phyloP scores from a whole-genome alignment of 1,284 basidiomycete genomes.

The Gymnopus androsaceus region DNA sequence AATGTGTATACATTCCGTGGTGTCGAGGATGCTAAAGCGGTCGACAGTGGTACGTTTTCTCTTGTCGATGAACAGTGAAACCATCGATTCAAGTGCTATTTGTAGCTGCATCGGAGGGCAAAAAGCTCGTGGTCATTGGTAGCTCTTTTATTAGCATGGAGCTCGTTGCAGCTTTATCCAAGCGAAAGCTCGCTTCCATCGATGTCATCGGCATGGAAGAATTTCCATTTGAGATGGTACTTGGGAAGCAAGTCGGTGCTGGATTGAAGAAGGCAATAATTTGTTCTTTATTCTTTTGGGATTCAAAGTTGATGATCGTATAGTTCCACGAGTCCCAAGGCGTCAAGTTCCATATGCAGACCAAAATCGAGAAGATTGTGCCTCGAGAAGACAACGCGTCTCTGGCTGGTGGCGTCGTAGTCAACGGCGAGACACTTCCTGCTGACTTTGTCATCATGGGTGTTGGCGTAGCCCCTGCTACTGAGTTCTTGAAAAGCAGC shows the following conservation, averaged over 20 bases:
- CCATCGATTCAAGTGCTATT: neutral
- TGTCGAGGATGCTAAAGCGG: slow-evolving; percentile 64
- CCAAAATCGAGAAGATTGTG: slow-evolving; percentile 75
- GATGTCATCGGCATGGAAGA: slow-evolving; percentile 87
- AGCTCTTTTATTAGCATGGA: slow-evolving; percentile 96
- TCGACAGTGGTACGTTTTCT: slow-evolving; percentile 62
- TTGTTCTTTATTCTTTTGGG: neutral
- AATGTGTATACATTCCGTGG: slow-evolving; percentile 79
- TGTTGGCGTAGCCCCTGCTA: slow-evolving; percentile 87
- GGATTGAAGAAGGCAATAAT: slow-evolving; percentile 72
- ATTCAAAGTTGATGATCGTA: neutral
- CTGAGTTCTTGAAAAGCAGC: slow-evolving; percentile 76
- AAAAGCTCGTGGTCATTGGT: slow-evolving; percentile 83
- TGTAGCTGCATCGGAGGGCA: slow-evolving; percentile 65
- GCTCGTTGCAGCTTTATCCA: slow-evolving; percentile 74
- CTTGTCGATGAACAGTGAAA: neutral
- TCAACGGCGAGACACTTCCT: slow-evolving; percentile 70
- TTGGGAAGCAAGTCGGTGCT: slow-evolving; percentile 81
- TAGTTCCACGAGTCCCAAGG: slow-evolving; percentile 81
- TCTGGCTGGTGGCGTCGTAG: slow-evolving; percentile 60
- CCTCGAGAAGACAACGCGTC: slow-evolving; percentile 53
- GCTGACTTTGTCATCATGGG: slow-evolving; percentile 89
- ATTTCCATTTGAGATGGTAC: slow-evolving; percentile 78
- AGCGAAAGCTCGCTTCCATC: slow-evolving; percentile 76
- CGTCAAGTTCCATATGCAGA: slow-evolving; percentile 81